Evolutionary conservation across 805 yeast genomes (phyloP).

Genomic region (Cyberlindnera euphorbiiphila): DNA sequence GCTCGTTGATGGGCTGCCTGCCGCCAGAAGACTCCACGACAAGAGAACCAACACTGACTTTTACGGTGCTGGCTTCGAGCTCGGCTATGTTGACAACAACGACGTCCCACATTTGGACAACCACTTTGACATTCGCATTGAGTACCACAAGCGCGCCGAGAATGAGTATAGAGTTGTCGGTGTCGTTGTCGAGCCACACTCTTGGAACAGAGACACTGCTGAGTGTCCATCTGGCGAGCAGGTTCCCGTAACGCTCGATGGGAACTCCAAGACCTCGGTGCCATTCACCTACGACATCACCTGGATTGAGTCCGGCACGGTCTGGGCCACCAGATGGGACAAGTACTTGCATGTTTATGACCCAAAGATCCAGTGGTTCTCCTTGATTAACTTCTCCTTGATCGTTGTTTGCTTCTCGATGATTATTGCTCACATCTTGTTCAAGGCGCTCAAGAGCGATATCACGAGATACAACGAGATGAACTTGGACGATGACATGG

Average conservation of each 20-base stretch:
- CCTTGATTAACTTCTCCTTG: conserved; percentile 79
- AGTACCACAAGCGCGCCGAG: conserved; percentile 73
- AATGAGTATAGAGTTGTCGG: conserved; percentile 86
- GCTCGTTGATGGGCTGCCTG: conserved; percentile 94
- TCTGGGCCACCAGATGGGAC: conserved; percentile 99
- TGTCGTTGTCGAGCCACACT: conserved; percentile 68
- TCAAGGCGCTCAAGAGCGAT: conserved; percentile 79
- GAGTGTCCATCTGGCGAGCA: conserved; percentile 30
- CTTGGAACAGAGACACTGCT: conserved; percentile 43
- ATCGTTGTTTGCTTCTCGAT: conserved; percentile 74
- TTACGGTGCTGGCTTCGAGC: conserved; percentile 76
- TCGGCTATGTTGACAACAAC: conserved; percentile 64
- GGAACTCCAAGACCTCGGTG: conserved; percentile 53
- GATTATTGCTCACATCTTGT: conserved; percentile 72
- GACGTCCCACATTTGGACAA: conserved; percentile 63
- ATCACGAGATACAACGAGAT: conserved; percentile 85
- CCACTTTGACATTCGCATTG: conserved; percentile 75
- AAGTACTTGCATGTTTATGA: conserved; percentile 88
- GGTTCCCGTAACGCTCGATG: conserved; percentile 45
- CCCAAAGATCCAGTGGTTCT: conserved; percentile 95
- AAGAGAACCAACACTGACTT: conserved; percentile 54
- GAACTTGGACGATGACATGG: conserved; percentile 79
- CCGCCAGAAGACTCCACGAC: conserved; percentile 62
- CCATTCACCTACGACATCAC: conserved; percentile 78
- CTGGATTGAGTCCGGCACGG: conserved; percentile 65